Base-by-base conservation (phyloP, 257 asterid species). In the Oldenlandia corymbosa region DNA sequence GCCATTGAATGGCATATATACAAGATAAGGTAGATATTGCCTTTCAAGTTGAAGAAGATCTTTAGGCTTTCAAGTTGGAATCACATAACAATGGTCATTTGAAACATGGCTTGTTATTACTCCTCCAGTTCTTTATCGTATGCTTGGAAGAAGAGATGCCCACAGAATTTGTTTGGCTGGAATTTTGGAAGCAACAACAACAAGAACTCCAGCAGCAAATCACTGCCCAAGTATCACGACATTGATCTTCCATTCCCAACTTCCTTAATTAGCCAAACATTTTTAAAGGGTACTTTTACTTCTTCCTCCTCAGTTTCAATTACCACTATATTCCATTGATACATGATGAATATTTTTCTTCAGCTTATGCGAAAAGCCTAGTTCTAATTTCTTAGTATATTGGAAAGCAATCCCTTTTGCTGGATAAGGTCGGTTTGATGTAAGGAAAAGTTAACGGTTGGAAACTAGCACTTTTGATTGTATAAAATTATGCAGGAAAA, bases 241-340 rank as follows among this genome's bases (percentile, higher is more conserved):
- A 58, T 80, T 69, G 82, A 80, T 50, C 91, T 85, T 64, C 94
- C 84, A 24, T 90, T 90, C 49, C 81, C 91, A 59, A 72, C 84
- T 64, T 81, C 97, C 50, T 78, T 89, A 4, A 61, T 89, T 14
- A 41, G 68, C 79, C 79, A 81, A 60, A 89, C 97, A 62, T 84
- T 84, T 86, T 71, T 89, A 60, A 77, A 78, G 65, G 97, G 96
- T 89, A 76, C 43, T 45, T 17, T 56, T 48, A 24, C 24, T n/a
- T 50, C 32, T 26, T 47, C 26, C 34, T 30, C 37, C 8, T n/a
- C n/a, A n/a, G n/a, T n/a, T n/a, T n/a, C n/a, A n/a, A 27, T 1
- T 28, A 39, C 1, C 41, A 17, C 31, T 32, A 13, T 24, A 31
- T 4, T 27, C 5, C n/a, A 58, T 9, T 13, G 10, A 65, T 61